Evolutionary conservation across 345 rosid species (phyloP), one percentile per base, ranked within the genome.

Genomic region (Heritiera littoralis): DNA sequence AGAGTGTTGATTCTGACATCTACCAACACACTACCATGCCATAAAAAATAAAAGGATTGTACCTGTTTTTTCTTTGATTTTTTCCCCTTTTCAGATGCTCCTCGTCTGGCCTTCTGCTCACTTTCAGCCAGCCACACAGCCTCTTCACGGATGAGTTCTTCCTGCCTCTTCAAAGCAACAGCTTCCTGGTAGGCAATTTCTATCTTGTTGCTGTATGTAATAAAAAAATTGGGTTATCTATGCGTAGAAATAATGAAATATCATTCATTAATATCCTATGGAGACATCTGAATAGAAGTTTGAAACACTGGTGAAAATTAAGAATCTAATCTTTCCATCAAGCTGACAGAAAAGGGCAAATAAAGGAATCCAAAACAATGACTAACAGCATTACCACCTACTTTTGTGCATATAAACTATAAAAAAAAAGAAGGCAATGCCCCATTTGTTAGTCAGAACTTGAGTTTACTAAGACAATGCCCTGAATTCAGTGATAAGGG

Each of bases 161-260:
- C 99, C 84, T 95, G 99, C 89, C 91, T 90, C 85, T 86, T 90
- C 88, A 88, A 84, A 65, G 99, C 97, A 85, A 92, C 92, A 52
- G 97, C 95, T 84, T 95, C 99, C 92, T 92, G 96, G 83, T 95
- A 92, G 74, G 99, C 89, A 85, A 85, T 92, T 85, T 93, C 97
- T 84, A 93, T 90, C 85, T 91, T 93, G 83, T 87, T 89, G 89
- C 98, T 93, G 89, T 68, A 86, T 5, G 20, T 14, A 82, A 78
- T 12, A 46, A 74, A 59, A 68, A 81, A 80, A 35, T 77, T 72
- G 79, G 71, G 28, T 66, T 23, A 67, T 76, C 74, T n/a, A 66
- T 28, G 52, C 40, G 11, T 66, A 38, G 38, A 17, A 18, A 56
- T 6, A 30, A 66, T 76, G 28, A 66, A 20, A 59, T 20, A 35